phyloP scores from a whole-genome alignment of 345 rosid species.

The Acer campestre region DNA sequence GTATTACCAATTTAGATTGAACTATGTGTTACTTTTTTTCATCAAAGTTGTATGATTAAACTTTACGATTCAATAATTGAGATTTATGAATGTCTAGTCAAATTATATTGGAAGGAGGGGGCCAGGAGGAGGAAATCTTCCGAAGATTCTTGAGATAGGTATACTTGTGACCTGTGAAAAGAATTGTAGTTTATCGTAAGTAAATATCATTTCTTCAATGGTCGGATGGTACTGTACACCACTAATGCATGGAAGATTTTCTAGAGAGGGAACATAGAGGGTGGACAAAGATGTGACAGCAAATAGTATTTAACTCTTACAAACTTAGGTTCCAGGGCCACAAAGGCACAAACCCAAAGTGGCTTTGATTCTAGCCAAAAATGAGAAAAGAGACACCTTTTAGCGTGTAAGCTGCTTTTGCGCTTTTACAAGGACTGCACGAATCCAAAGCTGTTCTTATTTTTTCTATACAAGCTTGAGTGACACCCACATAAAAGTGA shows the following conservation, averaged over 20 bases:
- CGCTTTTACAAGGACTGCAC: constrained; percentile 27
- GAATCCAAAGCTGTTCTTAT: constrained; percentile 16
- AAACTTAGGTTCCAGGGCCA: not conserved
- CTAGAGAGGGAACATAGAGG: not conserved
- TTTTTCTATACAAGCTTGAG: constrained; percentile 13
- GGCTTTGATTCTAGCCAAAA: constrained; percentile 12
- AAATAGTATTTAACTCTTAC: constrained; percentile 13
- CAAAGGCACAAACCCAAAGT: not conserved
- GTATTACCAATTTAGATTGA: constrained; percentile 9
- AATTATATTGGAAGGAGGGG: not conserved
- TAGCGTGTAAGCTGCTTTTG: constrained; percentile 21
- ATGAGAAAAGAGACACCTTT: constrained; percentile 21
- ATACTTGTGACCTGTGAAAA: no score
- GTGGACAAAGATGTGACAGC: constrained; percentile 3
- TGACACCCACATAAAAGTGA: constrained; percentile 1
- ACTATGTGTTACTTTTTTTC: not conserved
- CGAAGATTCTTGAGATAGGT: no score
- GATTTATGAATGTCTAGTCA: constrained; percentile 2
- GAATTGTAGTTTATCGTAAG: no score
- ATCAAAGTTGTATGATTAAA: not conserved
- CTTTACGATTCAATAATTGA: constrained; percentile 21
- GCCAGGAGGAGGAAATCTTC: no score
- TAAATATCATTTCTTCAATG: no score
- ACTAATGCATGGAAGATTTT: no score
- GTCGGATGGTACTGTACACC: no score